Evolutionary conservation across 202 grass and related monocot species (phyloP).

Genomic region (Zizania palustris): DNA sequence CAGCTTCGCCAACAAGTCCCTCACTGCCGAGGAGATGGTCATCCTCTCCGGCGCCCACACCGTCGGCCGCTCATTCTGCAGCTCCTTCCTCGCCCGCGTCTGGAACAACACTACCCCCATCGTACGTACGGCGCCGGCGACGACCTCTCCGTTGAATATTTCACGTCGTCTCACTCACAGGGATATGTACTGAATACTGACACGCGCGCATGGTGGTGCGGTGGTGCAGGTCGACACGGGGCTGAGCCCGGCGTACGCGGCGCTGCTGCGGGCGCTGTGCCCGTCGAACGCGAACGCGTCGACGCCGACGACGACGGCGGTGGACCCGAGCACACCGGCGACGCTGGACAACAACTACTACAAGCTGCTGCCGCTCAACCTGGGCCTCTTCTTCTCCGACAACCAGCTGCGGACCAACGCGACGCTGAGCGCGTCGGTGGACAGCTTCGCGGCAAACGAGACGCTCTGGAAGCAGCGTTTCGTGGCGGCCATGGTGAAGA

Average conservation of each 20-base stretch:
- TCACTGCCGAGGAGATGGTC: conserved; percentile 76
- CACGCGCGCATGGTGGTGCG: no score
- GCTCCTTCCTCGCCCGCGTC: conserved; percentile 50
- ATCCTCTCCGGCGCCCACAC: conserved; percentile 38
- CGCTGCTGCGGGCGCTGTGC: conserved; percentile 63
- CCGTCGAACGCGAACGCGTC: conserved; percentile 26
- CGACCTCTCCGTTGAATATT: no score
- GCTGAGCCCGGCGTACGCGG: conserved; percentile 64
- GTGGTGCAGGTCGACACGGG: background rate
- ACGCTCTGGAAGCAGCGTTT: no score
- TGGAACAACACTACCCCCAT: background rate
- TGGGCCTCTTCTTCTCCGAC: conserved; percentile 66
- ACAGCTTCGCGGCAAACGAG: background rate
- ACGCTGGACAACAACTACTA: conserved; percentile 22
- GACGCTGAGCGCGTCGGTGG: conserved; percentile 24
- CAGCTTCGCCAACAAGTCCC: conserved; percentile 6
- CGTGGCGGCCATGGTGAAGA: no score
- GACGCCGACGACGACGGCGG: conserved; percentile 41
- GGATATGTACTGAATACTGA: no score
- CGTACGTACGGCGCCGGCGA: no score
- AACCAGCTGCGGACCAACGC: background rate
- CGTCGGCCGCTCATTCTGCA: conserved; percentile 65
- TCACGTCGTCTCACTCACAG: no score
- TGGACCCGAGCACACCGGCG: conserved; percentile 55
- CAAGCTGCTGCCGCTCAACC: conserved; percentile 53